Base-by-base conservation (phyloP, 192 early-diverging fungal species). In the Entomortierella lignicola region DNA sequence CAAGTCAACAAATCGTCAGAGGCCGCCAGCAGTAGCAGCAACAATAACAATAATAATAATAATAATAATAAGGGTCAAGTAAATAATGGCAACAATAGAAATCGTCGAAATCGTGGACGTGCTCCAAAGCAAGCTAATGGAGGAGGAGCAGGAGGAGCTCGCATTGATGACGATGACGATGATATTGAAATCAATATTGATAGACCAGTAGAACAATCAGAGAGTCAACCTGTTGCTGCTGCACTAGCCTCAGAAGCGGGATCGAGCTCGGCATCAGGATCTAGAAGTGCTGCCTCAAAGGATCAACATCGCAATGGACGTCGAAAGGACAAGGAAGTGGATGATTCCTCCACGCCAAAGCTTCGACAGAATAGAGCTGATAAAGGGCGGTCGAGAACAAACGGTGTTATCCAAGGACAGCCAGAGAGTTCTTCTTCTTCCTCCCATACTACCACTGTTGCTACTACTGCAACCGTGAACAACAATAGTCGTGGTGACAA, bases 171-270 rank as follows among this genome's bases (percentile, higher is more conserved):
- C 47, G 34, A 69, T 18, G 61, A 77, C 4, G 75, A 79, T 52
- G 75, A 69, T 34, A 70, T 69, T 37, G 75, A 70, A 51, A 79
- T 79, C 63, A 69, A 54, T n/a, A 66, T 70, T 67, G 67, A 79
- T 34, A 47, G 67, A 10, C 75, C 75, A 41, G 55, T 60, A 27
- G 61, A 69, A 32, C 32, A 50, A 17, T 31, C 75, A 31, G 61
- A 52, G 34, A 39, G 34, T 44, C 47, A 58, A 44, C 20, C 37
- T 21, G 56, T 44, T 34, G 64, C 10, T 37, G 34, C 34, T 37
- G 34, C 10, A 37, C 34, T 10, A 37, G 34, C 5, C 4, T 4
- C 52, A 48, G 44, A 39, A 25, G 21, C 57, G 34, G 51, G 18
- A n/a, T 34, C 56, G 37, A 30, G 37, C 5, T 34, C 51, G 7